Percentiles rank a stretch among this genome's conserved stretches.
Evolutionary conservation across 768 basidiomycete species (phyloP).

Genomic region (Hysterangium stoloniferum): DNA sequence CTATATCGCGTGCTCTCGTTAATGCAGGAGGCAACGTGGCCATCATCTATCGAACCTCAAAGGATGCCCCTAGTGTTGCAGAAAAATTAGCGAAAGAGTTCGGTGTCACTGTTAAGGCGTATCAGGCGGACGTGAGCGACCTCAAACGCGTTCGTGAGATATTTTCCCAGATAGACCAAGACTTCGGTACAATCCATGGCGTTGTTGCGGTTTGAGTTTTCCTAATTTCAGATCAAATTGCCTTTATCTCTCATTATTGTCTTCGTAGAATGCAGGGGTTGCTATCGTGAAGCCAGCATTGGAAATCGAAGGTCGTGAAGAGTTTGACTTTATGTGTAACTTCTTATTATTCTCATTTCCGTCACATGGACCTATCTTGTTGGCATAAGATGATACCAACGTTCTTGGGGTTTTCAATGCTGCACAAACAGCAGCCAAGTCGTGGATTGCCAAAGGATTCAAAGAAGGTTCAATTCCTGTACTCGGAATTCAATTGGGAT

Average conservation of each 20-base stretch:
- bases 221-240: neutral
- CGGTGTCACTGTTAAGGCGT: conserved; percentile 3
- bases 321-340: conserved; percentile 10
- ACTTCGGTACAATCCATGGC: conserved; percentile 3
- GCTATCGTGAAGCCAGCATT: conserved; percentile 9
- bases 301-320: conserved; percentile 9
- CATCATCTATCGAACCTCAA: conserved; percentile 5
- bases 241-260: neutral
- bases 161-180: conserved; percentile 1
- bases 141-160: neutral
- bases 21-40: conserved; percentile 7
- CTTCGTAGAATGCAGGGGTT: conserved; percentile 8
- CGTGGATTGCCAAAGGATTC: conserved; percentile 1
- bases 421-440: conserved; percentile 9
- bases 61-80: conserved; percentile 1
- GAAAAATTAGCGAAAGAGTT: conserved; percentile 6
- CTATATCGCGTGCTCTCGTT: conserved; percentile 9
- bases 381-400: conserved; percentile 6
- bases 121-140: conserved; percentile 10
- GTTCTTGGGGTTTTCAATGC: conserved; percentile 9
- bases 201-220: conserved; percentile 1
- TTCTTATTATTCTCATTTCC: neutral
- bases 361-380: neutral
- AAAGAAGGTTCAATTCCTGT: conserved; percentile 1
- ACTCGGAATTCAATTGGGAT: neutral